Base-by-base conservation (phyloP, 768 basidiomycete genomes). In the Tephrocybe sp. region DNA sequence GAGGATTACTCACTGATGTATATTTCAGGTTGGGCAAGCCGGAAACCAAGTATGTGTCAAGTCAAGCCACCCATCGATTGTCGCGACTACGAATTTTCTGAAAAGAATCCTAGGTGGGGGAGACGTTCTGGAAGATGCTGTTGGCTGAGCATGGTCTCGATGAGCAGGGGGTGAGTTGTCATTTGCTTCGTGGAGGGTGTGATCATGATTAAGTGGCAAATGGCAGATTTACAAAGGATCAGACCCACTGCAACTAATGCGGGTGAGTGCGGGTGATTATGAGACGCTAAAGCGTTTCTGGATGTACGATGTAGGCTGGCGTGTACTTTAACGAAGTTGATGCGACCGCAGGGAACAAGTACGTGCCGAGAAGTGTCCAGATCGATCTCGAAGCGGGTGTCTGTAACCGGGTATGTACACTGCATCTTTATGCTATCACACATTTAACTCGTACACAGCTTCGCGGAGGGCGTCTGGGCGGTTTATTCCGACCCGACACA, bases 371-470 rank as follows among this genome's bases (percentile, higher is more conserved):
- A 30, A 90, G 89, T 53, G 80, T 97, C 3, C 93, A 93, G 65
- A 72, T 97, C 57, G 95, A 98, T 75, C 74, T 98, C 37, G 95
- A 98, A 67, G 74, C 84, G 7, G 90, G 90, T 9, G 95, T 97
- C 9, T 84, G 87, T 64, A 84, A 95, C 58, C 80, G 77, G 46
- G 88, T 90, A 54, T 47, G 85, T 70, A 12, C 10, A 9, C 11
- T 30, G 11, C 11, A 30, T 33, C n/a, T 40, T 18, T 26, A 54
- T 26, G 11, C n/a, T n/a, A 18, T 30, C 54, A 8, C 23, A 4
- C 15, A n/a, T 36, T n/a, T 24, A 4, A 28, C 18, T 55, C 39
- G 26, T 23, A 46, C 54, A 50, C 47, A 91, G 83, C 70, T 92
- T 44, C 82, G 83, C 41, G 76, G 83, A 23, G 89, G 92, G 10